Evolutionary conservation across 1,284 basidiomycete genomes (phyloP), one percentile per base, ranked within the genome.

Genomic region (Cutaneotrichosporon sp.): DNA sequence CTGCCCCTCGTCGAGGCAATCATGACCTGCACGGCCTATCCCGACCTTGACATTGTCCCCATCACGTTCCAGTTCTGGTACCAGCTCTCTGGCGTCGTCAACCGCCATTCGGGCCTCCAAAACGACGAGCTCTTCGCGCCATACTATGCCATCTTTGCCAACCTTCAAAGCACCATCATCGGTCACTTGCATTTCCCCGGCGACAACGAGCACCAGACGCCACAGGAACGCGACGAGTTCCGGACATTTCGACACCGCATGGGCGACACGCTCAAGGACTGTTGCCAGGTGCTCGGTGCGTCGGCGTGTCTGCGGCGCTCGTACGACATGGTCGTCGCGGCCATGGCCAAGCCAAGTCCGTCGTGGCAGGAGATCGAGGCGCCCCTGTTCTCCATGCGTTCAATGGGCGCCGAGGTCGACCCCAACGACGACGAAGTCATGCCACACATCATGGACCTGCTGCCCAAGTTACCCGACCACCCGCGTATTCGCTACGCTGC

Each of bases 51-150:
- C 71, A 88, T 98, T 67, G 94, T 97, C 34, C 90, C 88, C 14
- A 96, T 98, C 75, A 98, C 96, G 8, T 97, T 98, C 80, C 85
- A 88, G 41, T 98, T 98, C 80, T 99, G 96, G 96, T 93, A 91
- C 82, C 85, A 86, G 23, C 84, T 94, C 37, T 86, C 90, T 8
- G 84, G 87, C 65, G 84, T 83, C 52, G 83, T 96, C 38, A 85
- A 85, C 52, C 63, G 65, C 26, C 67, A 67, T 8, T 65, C 63
- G 10, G 51, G 59, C 7, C 40, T 52, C 12, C 54, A 63, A 4
- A 17, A 41, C 15, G 62, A 70, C 39, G 63, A 64, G n/a, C 51
- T 44, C 15, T 44, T 64, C 36, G 52, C 58, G 43, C 71, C 73
- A 2, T 88, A 97, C 68, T 64, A 85, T 45, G 83, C 88, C 47